Evolutionary conservation across 108 stramenopile species (phyloP), one percentile per base, ranked within the genome.

Genomic region (Skeletonema tropicum): DNA sequence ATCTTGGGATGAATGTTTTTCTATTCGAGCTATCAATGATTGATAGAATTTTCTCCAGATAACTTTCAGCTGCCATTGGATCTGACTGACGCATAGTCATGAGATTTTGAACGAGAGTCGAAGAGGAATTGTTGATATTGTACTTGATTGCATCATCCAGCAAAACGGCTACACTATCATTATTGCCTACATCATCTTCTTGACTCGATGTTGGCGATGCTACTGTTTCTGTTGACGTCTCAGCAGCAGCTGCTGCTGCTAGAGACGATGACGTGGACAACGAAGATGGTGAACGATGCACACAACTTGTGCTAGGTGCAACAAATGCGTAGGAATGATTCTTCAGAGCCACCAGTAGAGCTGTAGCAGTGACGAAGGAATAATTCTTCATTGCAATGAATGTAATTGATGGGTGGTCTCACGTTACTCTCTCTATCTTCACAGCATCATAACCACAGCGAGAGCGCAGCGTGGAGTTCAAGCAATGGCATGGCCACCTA

Each of bases 1-100:
- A 33, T 14, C 61, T 61, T 10, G 82, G 73, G 83, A 87, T 88
- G 23, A 83, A 72, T 8, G 87, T 83, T 21, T 8, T n/a, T 12
- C 11, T 19, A 11, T 71, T 31, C 3, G 68, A 19, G 19, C 52
- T n/a, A 71, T 26, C 70, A 21, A 71, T 11, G 10, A 33, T 19
- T 14, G 25, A 21, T 13, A 71, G n/a, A 29, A 71, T 21, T 0
- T 64, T 36, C 3, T 71, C 57, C 15, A 71, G 19, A 64, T 64
- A 25, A 23, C 6, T 10, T 55, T 55, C 52, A 23, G 52, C 52
- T 55, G 52, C 52, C 19, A 55, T 55, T 9, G 52, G 52, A 55
- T 55, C 52, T 10, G 52, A 55, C 23, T 55, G 52, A 25, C 52
- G 52, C 23, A 55, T 23, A 8, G 3, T 55, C 52, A 71, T 63